Evolutionary conservation across 2,329 filamentous ascomycete genomes (phyloP).

Genomic region (Phialophora tarda): DNA sequence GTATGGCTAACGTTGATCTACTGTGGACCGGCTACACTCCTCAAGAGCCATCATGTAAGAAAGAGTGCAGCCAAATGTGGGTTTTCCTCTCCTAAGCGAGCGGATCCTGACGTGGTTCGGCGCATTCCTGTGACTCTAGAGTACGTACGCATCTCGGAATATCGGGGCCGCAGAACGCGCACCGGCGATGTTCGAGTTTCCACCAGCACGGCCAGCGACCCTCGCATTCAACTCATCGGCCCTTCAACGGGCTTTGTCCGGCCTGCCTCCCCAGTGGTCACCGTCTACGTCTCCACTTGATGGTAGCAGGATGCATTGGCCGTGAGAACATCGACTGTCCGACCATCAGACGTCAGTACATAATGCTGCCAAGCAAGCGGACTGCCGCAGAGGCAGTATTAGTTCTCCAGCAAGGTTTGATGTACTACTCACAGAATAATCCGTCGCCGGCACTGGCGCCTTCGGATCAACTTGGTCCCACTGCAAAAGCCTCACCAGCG

Average conservation of each 20-base stretch:
- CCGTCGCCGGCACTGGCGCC: constrained; percentile 65
- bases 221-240: background rate
- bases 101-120: too few species aligned
- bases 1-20: background rate
- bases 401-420: background rate
- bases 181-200: background rate
- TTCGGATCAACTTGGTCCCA: constrained; percentile 63
- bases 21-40: too few species aligned
- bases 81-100: too few species aligned
- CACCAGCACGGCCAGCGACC: background rate
- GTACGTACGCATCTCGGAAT: background rate
- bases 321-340: constrained; percentile 27
- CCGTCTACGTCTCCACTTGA: constrained; percentile 21
- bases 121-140: too few species aligned
- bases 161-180: background rate
- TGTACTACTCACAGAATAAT: constrained; percentile 62
- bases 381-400: background rate
- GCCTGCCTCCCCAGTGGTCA: background rate
- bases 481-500: constrained; percentile 66
- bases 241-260: background rate
- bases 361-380: background rate
- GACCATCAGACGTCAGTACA: constrained; percentile 4
- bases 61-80: too few species aligned
- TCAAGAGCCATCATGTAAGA: too few species aligned
- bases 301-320: constrained; percentile 29